Percentiles rank a stretch among this genome's conserved stretches.
Evolutionary conservation across 2,329 filamentous ascomycete genomes (phyloP).

Genomic region (Emydomyces testavorans): DNA sequence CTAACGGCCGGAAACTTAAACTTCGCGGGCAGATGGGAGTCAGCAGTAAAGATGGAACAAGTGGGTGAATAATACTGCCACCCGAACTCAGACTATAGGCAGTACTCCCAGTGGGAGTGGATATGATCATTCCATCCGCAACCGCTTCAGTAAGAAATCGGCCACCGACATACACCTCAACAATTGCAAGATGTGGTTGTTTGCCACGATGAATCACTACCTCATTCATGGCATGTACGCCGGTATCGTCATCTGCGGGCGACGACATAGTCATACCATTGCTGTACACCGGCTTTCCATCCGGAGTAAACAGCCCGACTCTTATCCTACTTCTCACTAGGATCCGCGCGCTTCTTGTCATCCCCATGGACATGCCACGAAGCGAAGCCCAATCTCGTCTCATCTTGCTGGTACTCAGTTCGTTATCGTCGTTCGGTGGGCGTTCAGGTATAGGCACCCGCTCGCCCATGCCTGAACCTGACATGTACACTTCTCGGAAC

Average conservation of each 20-base stretch:
- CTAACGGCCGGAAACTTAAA: conserved; percentile 80
- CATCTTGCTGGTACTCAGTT: conserved; percentile 20
- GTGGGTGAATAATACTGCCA: conserved; percentile 84
- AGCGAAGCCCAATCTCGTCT: conserved; percentile 56
- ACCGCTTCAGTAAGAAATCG: conserved; percentile 87
- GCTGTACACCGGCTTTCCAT: conserved; percentile 39
- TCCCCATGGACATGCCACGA: conserved; percentile 70
- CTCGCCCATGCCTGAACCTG: conserved; percentile 45
- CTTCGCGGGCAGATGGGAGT: conserved; percentile 91
- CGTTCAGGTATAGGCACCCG: conserved; percentile 36
- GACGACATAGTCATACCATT: conserved; percentile 20
- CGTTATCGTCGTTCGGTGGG: conserved; percentile 26
- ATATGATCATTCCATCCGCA: conserved; percentile 87
- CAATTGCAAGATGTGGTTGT: conserved; percentile 78
- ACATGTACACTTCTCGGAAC: conserved; percentile 88
- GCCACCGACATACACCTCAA: conserved; percentile 82
- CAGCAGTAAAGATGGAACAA: conserved; percentile 76
- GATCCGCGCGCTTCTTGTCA: conserved; percentile 62
- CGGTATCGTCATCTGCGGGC: conserved; percentile 31
- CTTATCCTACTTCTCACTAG: conserved; percentile 77
- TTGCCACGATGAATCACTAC: conserved; percentile 85
- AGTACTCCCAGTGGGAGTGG: conserved; percentile 86
- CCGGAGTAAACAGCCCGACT: conserved; percentile 67
- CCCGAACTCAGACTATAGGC: conserved; percentile 91
- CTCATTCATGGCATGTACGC: conserved; percentile 76